A percentile compares a stretch with the other conserved stretches of the same genome.
phyloP scores from a whole-genome alignment of 2,329 filamentous ascomycete genomes.

The Teratosphaeria epicoccoides region DNA sequence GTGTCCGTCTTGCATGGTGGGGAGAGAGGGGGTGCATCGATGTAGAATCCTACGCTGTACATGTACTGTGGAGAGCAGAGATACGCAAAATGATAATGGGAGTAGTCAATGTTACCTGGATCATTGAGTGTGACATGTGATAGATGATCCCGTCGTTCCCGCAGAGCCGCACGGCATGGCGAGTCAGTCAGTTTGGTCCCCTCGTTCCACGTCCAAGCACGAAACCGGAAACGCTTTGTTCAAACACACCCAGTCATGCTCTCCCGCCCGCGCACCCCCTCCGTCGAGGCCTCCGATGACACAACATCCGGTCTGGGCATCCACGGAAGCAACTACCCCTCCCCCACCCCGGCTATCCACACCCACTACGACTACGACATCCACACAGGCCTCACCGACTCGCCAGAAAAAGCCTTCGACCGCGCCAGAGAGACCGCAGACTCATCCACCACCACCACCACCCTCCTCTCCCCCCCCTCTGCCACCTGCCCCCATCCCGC shows the following conservation, averaged over 20 bases:
- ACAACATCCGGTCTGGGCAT: slow-evolving; percentile 5
- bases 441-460: slow-evolving; percentile 10
- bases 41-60: not conserved
- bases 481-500: slow-evolving; percentile 15
- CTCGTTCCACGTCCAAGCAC: not conserved
- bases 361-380: slow-evolving; percentile 24
- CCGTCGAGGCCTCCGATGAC: not conserved
- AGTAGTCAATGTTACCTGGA: not conserved
- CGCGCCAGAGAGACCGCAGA: slow-evolving; percentile 3
- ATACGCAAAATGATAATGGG: not conserved
- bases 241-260: not conserved
- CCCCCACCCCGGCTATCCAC: slow-evolving; percentile 14
- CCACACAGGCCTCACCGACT: slow-evolving; percentile 18
- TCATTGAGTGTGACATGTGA: not conserved
- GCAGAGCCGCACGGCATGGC: not conserved
- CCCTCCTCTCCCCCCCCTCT: slow-evolving; percentile 22
- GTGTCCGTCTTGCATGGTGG: slow-evolving; percentile 7
- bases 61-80: not conserved
- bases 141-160: too few relatives aligned
- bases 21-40: not conserved
- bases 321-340: slow-evolving; percentile 1
- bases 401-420: slow-evolving; percentile 9
- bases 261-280: slow-evolving; percentile 2
- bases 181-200: too few relatives aligned
- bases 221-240: not conserved